phyloP scores from a whole-genome alignment of 345 rosid species.

The Euclidium syriacum region DNA sequence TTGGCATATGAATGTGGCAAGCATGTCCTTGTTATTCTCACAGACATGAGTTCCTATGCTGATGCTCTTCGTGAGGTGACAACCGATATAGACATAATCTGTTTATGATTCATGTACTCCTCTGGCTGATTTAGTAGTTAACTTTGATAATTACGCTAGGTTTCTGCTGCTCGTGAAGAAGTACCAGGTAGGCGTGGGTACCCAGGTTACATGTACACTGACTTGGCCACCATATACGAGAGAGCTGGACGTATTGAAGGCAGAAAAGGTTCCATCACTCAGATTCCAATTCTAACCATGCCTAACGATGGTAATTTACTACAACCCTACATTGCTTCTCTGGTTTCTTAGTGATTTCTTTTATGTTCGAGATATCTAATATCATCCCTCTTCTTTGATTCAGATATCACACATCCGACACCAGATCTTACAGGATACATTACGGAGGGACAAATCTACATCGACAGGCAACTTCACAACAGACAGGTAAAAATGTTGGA shows the following conservation, averaged over 20 bases:
- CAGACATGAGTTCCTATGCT: constrained; percentile 95
- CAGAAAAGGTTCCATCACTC: constrained; percentile 80
- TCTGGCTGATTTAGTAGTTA: not conserved
- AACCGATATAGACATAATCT: not conserved
- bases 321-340: not conserved
- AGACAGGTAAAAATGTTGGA: constrained; percentile 39
- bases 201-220: constrained; percentile 92
- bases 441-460: constrained; percentile 85
- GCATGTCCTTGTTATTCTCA: constrained; percentile 84
- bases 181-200: constrained; percentile 93
- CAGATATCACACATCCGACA: constrained; percentile 92
- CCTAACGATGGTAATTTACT: constrained; percentile 82
- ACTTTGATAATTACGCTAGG: constrained; percentile 37
- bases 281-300: constrained; percentile 88
- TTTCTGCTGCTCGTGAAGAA: constrained; percentile 92
- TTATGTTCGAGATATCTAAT: not conserved
- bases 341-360: not conserved
- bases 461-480: constrained; percentile 75
- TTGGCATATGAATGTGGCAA: constrained; percentile 90
- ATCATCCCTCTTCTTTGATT: not conserved
- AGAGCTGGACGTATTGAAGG: constrained; percentile 92
- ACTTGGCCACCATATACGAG: constrained; percentile 85
- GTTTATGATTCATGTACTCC: not conserved
- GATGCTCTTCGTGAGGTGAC: constrained; percentile 93
- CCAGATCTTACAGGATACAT: constrained; percentile 93